phyloP scores from a whole-genome alignment of 2,329 filamentous ascomycete genomes.

The Calonectria fujianensis region DNA sequence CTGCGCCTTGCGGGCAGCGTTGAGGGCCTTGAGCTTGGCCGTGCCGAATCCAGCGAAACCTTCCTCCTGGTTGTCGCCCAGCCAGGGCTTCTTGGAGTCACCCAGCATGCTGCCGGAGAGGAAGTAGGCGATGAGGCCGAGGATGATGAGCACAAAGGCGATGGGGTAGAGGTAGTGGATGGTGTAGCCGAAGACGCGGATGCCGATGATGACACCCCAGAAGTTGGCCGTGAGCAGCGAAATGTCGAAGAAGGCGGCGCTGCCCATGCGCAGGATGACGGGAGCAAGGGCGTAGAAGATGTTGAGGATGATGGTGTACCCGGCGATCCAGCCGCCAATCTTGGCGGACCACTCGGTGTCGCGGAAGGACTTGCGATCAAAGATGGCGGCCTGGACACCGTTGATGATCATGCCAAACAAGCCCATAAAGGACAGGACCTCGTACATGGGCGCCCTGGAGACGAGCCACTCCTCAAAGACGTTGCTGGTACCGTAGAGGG shows the following conservation, averaged over 20 bases:
- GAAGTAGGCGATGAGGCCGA: constrained; percentile 92
- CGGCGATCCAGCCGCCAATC: constrained; percentile 88
- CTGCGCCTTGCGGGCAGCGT: constrained; percentile 69
- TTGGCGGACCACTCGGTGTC: constrained; percentile 78
- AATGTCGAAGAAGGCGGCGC: constrained; percentile 97
- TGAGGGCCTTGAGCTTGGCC: constrained; percentile 84
- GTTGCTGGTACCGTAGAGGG: constrained; percentile 93
- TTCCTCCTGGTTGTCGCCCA: constrained; percentile 88
- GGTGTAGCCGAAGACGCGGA: constrained; percentile 85
- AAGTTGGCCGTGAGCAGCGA: constrained; percentile 95
- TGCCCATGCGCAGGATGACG: constrained; percentile 90
- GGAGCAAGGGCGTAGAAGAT: constrained; percentile 94
- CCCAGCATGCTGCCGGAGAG: constrained; percentile 87
- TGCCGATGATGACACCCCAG: constrained; percentile 96
- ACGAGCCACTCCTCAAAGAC: constrained; percentile 97
- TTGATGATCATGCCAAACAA: constrained; percentile 94
- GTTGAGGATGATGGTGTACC: constrained; percentile 88
- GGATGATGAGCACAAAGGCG: constrained; percentile 93
- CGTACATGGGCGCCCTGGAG: constrained; percentile 89
- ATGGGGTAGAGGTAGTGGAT: constrained; percentile 96
- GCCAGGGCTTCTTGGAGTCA: constrained; percentile 95
- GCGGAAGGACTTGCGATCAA: constrained; percentile 85
- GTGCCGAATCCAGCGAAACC: constrained; percentile 89
- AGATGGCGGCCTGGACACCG: constrained; percentile 91
- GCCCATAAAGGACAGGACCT: constrained; percentile 93